These are phyloP conservation scores for Candida orba DNA, from an alignment of 805 yeast species.

Conservation along the genomic window DNA sequence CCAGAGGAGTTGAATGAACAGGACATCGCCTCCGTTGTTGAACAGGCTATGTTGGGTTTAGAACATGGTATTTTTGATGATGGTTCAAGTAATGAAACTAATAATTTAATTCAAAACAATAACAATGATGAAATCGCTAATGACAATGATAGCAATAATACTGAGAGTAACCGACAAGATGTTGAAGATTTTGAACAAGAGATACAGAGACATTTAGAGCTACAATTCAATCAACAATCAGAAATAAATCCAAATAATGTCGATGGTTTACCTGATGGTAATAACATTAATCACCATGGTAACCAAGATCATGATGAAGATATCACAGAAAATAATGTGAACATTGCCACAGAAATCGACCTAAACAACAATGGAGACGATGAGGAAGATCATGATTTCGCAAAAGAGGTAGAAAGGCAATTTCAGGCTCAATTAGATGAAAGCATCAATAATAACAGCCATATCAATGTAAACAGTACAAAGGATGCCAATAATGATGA, in stretches of 20 bases:
- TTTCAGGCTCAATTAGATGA: not conserved
- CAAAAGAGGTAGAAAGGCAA: not conserved
- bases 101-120: conserved; percentile 3
- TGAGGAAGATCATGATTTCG: not conserved
- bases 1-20: conserved; percentile 18
- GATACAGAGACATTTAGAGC: conserved; percentile 20
- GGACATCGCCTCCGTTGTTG: conserved; percentile 32
- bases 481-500: no score
- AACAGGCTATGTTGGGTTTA: conserved; percentile 30
- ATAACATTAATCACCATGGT: conserved; percentile 15
- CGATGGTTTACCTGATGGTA: conserved; percentile 3
- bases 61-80: conserved; percentile 6
- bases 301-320: conserved; percentile 12
- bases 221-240: conserved; percentile 10
- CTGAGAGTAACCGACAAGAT: not conserved
- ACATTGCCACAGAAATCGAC: not conserved
- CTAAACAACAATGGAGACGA: not conserved
- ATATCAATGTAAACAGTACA: no score
- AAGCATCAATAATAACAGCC: no score
- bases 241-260: not conserved
- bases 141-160: not conserved
- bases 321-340: not conserved
- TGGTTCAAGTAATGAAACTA: not conserved
- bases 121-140: not conserved
- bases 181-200: conserved; percentile 19